Conservation (phyloP, 768 basidiomycete genomes). For the Daedaleopsis sinensis region DNA sequence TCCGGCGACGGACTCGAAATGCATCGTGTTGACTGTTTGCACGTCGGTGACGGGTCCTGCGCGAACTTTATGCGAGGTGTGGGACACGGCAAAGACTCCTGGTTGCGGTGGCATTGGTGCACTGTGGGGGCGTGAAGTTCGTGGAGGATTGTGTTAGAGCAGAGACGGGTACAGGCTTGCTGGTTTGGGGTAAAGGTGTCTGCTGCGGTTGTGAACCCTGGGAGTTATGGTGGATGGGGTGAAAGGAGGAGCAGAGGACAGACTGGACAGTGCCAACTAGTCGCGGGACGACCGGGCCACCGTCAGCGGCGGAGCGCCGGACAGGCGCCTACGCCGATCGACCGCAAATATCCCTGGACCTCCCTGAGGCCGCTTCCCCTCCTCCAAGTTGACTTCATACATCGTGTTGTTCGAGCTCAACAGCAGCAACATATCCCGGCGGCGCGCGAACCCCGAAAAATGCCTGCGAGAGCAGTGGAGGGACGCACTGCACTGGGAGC, state of each 20-base stretch:
- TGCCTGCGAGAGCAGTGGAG: not conserved
- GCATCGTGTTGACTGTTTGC: constrained; percentile 36
- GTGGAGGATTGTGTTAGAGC: not conserved
- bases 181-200: not conserved
- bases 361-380: not conserved
- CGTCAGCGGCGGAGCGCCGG: not conserved
- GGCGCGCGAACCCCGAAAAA: not conserved
- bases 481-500: not conserved
- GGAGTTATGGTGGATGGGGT: not conserved
- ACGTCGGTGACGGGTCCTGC: constrained; percentile 33
- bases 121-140: not conserved
- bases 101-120: constrained; percentile 67
- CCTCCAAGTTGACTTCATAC: not conserved
- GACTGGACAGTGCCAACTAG: not conserved
- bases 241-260: not conserved
- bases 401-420: too few relatives aligned
- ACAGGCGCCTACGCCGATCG: not conserved
- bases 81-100: constrained; percentile 67
- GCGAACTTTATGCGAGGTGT: constrained; percentile 50
- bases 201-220: not conserved
- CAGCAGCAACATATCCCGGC: not conserved
- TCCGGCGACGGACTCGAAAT: constrained; percentile 44
- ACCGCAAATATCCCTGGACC: not conserved
- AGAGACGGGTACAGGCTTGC: not conserved
- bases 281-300: not conserved